Base-by-base conservation (phyloP, 768 basidiomycete species). In the Phylloporus sp. region DNA sequence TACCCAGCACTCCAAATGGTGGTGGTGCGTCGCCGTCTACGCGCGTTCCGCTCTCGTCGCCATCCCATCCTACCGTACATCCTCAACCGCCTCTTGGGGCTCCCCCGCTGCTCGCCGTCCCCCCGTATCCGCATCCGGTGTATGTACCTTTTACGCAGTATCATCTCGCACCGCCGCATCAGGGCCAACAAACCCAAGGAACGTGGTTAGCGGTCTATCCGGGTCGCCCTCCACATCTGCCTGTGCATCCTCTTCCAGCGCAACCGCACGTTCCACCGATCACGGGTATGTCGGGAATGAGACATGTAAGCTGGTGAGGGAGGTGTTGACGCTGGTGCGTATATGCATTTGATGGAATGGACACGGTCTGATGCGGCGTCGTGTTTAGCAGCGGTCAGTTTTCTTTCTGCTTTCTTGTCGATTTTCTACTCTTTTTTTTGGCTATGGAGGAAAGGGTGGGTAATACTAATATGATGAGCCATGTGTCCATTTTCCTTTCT, bases 151-250 rank as follows among this genome's bases (percentile, higher is more conserved):
- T 54, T 45, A 21, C 55, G 29, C 55, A 38, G 26, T 61, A 63
- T 35, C 52, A 40, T 23, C 14, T 58, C 15, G 32, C 53, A 6
- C 52, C 59, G 4, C 38, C 48, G 38, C 56, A 38, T 29, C 57
- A 38, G 20, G 40, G 28, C 3, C 55, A 44, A 18, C 50, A 38
- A 21, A 51, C 40, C 10, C 59, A 53, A 20, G 59, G 57, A 8
- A 20, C 56, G n/a, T 62, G 59, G 60, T n/a, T 61, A 29, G 45
- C 59, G 3, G 37, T 62, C 4, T 62, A 62, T 39, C 58, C 57
- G 2, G 48, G 29, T 9, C 59, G 21, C 15, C 59, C 53, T 29
- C 42, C 53, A 15, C 52, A 42, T 13, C 24, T 54, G 6, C 50
- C 57, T 13, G 38, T 48, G 18, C 59, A 61, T 37, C 42, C 59